phyloP scores from a whole-genome alignment of 78 protist species.

The Dictyostelium citrinum region DNA sequence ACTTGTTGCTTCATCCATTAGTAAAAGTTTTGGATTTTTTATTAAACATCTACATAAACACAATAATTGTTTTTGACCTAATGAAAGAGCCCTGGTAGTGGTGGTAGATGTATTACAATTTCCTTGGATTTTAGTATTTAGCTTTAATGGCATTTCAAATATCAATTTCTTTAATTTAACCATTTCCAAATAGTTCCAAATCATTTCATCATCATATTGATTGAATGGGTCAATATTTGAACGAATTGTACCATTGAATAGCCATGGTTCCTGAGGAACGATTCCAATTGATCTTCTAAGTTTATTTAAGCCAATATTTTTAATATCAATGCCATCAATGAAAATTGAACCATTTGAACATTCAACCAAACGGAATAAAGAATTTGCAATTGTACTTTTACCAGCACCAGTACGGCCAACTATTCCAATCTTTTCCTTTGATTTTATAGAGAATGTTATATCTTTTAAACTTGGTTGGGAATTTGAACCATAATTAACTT shows the following conservation, averaged over 20 bases:
- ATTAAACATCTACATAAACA: conserved; percentile 95
- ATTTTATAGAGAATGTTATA: background rate
- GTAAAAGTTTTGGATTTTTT: conserved; percentile 73
- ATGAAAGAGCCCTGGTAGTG: conserved; percentile 53
- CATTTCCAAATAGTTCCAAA: conserved; percentile 79
- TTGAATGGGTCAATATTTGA: conserved; percentile 68
- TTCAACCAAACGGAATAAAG: conserved; percentile 84
- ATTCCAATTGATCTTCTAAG: conserved; percentile 84
- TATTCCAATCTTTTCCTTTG: conserved; percentile 86
- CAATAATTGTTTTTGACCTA: conserved; percentile 96
- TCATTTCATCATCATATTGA: conserved; percentile 6
- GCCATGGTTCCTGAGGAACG: conserved; percentile 93
- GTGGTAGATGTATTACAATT: conserved; percentile 82
- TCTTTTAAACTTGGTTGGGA: conserved; percentile 75
- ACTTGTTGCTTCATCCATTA: conserved; percentile 97
- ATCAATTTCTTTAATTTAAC: conserved; percentile 30
- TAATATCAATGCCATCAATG: conserved; percentile 81
- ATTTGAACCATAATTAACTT: conserved; percentile 80
- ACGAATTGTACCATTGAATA: conserved; percentile 85
- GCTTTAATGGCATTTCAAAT: conserved; percentile 1
- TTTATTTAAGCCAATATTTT: conserved; percentile 8
- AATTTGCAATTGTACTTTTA: conserved; percentile 79
- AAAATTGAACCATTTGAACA: conserved; percentile 22
- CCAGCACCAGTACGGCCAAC: conserved; percentile 95
- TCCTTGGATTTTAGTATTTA: background rate